phyloP scores from a whole-genome alignment of 768 basidiomycete genomes.

The Kwoniella europaea region DNA sequence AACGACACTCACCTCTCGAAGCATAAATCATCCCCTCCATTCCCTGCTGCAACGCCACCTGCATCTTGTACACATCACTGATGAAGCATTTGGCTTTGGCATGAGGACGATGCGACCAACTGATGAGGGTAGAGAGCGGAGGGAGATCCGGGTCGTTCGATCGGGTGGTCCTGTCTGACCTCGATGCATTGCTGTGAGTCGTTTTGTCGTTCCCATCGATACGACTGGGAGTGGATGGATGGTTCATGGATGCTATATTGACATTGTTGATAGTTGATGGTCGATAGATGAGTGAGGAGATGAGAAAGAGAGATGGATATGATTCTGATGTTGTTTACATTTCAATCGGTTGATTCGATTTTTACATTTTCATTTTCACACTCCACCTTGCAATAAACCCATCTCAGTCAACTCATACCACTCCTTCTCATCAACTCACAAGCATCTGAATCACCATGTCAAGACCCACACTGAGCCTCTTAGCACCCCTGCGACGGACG shows the following conservation, averaged over 20 bases:
- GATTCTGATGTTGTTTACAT: background rate
- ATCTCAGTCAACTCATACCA: background rate
- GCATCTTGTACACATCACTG: slow-evolving; percentile 44
- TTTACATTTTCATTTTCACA: background rate
- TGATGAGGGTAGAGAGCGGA: slow-evolving; percentile 23
- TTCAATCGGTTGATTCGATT: slow-evolving; percentile 6
- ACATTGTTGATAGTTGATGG: background rate
- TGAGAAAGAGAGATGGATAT: background rate
- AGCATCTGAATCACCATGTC: slow-evolving; percentile 3
- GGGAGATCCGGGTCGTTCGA: slow-evolving; percentile 22
- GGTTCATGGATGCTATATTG: slow-evolving; percentile 7
- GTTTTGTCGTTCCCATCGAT: background rate
- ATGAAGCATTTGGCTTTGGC: slow-evolving; percentile 46
- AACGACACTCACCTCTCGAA: slow-evolving; percentile 28
- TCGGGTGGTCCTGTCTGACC: background rate
- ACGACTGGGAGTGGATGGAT: background rate
- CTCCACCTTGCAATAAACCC: background rate
- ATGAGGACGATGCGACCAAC: slow-evolving; percentile 47
- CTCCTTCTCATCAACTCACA: background rate
- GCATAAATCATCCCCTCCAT: slow-evolving; percentile 13
- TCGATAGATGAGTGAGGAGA: background rate
- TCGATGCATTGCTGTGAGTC: background rate
- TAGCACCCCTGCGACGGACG: slow-evolving; percentile 8
- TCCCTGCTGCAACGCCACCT: slow-evolving; percentile 15
- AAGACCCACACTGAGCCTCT: background rate